A percentile compares a stretch with the other conserved stretches of the same genome.
These are phyloP conservation scores for Coemansia sp. DNA, from an alignment of 192 early-diverging fungal genomes.

Conservation along the genomic window DNA sequence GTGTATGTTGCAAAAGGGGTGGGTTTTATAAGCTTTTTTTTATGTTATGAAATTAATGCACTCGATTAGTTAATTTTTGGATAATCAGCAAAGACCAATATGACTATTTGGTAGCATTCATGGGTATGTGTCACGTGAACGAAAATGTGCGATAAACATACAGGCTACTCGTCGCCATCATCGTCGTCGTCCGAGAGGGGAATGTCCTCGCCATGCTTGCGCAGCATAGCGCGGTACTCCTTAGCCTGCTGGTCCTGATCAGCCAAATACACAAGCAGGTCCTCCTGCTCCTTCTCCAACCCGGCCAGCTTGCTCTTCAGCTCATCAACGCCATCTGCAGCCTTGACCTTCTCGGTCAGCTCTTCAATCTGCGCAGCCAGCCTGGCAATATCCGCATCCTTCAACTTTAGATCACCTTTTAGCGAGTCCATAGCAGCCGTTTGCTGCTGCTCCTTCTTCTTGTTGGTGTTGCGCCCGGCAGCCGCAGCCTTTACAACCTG, in stretches of 20 bases:
- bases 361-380: conserved; percentile 64
- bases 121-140: conserved; percentile 5
- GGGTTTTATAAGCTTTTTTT: too few relatives aligned
- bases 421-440: conserved; percentile 19
- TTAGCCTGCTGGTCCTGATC: conserved; percentile 76
- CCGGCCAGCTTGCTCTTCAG: conserved; percentile 42
- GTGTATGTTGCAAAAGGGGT: not conserved
- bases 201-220: conserved; percentile 54
- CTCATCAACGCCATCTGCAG: conserved; percentile 21
- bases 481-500: conserved; percentile 49
- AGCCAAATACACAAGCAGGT: conserved; percentile 77
- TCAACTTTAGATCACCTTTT: conserved; percentile 16
- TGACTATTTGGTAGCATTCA: not conserved
- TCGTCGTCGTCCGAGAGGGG: conserved; percentile 57
- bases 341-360: conserved; percentile 36
- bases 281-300: conserved; percentile 74
- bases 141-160: not conserved
- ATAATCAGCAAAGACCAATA: not conserved
- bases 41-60: not conserved
- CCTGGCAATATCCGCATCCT: conserved; percentile 46
- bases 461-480: conserved; percentile 42
- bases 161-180: conserved; percentile 1
- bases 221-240: conserved; percentile 54
- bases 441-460: conserved; percentile 54
- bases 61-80: not conserved